Conservation (phyloP, 306 rosid species). For the Vigna nakashimae region DNA sequence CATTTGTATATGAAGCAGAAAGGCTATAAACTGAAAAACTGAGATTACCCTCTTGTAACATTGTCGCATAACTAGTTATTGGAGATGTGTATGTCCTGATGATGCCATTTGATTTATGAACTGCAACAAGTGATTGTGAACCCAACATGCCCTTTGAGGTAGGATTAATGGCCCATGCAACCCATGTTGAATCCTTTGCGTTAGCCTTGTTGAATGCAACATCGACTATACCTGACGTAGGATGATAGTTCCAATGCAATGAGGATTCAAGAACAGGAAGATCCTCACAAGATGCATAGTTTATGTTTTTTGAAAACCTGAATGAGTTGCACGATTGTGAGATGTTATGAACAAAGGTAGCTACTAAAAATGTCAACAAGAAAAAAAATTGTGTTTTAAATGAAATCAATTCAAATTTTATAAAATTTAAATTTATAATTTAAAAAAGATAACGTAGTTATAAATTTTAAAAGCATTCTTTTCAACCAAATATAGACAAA, state of each 20-base stretch:
- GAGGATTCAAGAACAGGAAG: constrained; percentile 43
- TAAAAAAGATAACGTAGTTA: no score
- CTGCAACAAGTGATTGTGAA: constrained; percentile 44
- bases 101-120: constrained; percentile 29
- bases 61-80: constrained; percentile 6
- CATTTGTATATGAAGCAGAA: background rate
- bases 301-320: background rate
- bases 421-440: no score
- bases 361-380: background rate
- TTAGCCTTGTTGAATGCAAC: constrained; percentile 45
- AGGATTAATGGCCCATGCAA: constrained; percentile 60
- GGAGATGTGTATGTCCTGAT: constrained; percentile 41
- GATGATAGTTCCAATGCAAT: constrained; percentile 48
- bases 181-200: background rate
- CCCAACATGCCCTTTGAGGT: constrained; percentile 55
- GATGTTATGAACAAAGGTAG: background rate
- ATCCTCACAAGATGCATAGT: constrained; percentile 40
- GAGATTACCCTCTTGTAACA: constrained; percentile 34
- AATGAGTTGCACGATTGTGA: constrained; percentile 7
- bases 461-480: no score
- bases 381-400: background rate
- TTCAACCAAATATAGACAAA: no score
- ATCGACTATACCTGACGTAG: constrained; percentile 19
- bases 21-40: constrained; percentile 37
- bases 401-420: no score